Base-by-base conservation (phyloP, 805 yeast species). In the Monosporozyma yasuniensis region DNA sequence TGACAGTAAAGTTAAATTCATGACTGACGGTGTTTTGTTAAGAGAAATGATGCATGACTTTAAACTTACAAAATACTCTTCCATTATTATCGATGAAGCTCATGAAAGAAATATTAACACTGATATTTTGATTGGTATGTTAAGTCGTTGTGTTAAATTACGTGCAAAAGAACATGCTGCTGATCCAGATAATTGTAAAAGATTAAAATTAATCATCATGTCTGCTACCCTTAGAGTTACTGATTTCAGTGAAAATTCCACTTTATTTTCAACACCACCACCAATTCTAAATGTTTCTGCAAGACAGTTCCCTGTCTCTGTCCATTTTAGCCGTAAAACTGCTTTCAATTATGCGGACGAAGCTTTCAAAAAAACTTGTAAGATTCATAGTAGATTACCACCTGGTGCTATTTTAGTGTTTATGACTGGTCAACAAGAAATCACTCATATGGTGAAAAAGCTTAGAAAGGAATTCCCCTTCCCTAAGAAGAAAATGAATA, bases 31-130 rank as follows among this genome's bases (percentile, higher is more conserved):
- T 78, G 96, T 93, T 22, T 69, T 93, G 48, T 70, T 95, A 35
- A 76, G 98, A 56, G 99, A 93, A 67, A 83, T 93, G 87, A 84
- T 91, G 84, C 73, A 78, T 0, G 99, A 93, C 61, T 84, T 93
- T 52, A 69, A 84, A 54, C 71, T 95, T 46, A 74, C 79, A 34
- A 87, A 85, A 60, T 93, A 93, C 64, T 89, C 97, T 0, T 83
- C 86, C 0, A 76, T 93, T 43, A 77, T 95, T 25, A 87, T 93
- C 52, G 99, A 93, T 71, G 99, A 93, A 68, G 99, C 99, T 0
- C 99, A 93, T 66, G 99, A 93, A 67, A 79, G 99, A 65, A 91
- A 89, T 63, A 81, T 91, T 53, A 93, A 93, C 63, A 93, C 99
- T 0, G 99, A 93, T 68, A 91, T 93, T 45, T 72, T 93, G 50